Evolutionary conservation across 1,139 yeast species (phyloP), one percentile per base, ranked within the genome.

Genomic region (Trichomonascaceae sp.): DNA sequence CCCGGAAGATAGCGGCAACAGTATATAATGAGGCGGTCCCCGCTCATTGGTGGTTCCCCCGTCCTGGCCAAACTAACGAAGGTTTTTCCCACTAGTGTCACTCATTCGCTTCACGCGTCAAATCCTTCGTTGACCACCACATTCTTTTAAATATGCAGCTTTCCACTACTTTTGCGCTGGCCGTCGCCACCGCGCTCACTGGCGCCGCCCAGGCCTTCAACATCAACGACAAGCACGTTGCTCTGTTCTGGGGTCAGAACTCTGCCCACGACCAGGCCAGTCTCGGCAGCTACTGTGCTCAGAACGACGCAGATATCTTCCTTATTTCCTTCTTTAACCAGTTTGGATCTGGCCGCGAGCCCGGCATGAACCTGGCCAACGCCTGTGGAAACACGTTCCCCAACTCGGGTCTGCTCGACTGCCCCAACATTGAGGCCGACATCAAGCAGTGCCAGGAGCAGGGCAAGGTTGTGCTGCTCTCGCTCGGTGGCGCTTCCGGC

Each of bases 231-330:
- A 29, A 38, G 18, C 22, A 35, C 28, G 70, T 80, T 30, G 93
- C 77, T 13, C 68, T 79, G 5, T 85, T 84, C 60, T 85, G 95
- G 95, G 96, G 96, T 33, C 96, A 85, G 59, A 71, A 72, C 49
- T 74, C 89, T n/a, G 79, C 73, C 17, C 17, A 26, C 17, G 27
- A 32, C 15, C 36, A 33, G 17, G 62, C 71, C 44, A 56, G 70
- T 8, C 65, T 85, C 36, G 69, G 74, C n/a, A 57, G 64, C 36
- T 82, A 84, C 64, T 85, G 95, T 65, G 62, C 67, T 40, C 65
- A 73, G 30, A 68, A 71, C 37, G 69, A 74, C 35, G 82, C 78
- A 25, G 94, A 82, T 51, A 77, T 82, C 38, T 68, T 76, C 36
- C 54, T 85, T 17, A 54, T 85, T 35, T 73, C 95, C 2, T 85